Percentiles rank a stretch among this genome's conserved stretches.
Evolutionary conservation across 495 filamentous ascomycete genomes (phyloP).

Genomic region (Oidiodendron maius): DNA sequence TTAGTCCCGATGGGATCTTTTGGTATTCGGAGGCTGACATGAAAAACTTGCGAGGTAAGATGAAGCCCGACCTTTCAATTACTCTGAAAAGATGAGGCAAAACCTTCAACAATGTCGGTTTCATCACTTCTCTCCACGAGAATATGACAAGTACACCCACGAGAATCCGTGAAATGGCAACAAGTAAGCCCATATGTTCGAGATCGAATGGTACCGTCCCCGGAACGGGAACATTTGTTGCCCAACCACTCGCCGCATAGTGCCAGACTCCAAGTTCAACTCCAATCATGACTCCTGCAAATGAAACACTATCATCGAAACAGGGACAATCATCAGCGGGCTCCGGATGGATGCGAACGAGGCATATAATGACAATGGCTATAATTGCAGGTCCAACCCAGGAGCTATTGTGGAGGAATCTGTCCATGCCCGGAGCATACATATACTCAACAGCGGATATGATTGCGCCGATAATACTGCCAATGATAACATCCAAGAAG

Average conservation of each 20-base stretch:
- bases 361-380: slow-evolving; percentile 57
- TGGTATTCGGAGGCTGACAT: slow-evolving; percentile 86
- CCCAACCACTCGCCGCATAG: slow-evolving; percentile 49
- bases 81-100: slow-evolving; percentile 85
- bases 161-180: slow-evolving; percentile 57
- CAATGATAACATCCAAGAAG: slow-evolving; percentile 82
- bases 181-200: slow-evolving; percentile 54
- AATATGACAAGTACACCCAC: slow-evolving; percentile 80
- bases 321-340: slow-evolving; percentile 96
- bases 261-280: slow-evolving; percentile 77
- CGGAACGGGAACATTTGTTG: slow-evolving; percentile 51
- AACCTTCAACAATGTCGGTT: slow-evolving; percentile 68
- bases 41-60: slow-evolving; percentile 81
- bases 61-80: slow-evolving; percentile 71
- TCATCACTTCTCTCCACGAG: slow-evolving; percentile 81
- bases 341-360: slow-evolving; percentile 89
- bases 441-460: slow-evolving; percentile 64
- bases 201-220: slow-evolving; percentile 60
- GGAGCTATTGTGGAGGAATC: slow-evolving; percentile 51
- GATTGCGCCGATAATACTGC: slow-evolving; percentile 55
- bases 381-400: slow-evolving; percentile 54
- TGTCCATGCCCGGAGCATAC: slow-evolving; percentile 61
- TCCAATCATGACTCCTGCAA: slow-evolving; percentile 83
- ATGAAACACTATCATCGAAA: slow-evolving; percentile 94
- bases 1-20: slow-evolving; percentile 67